A percentile compares a stretch with the other conserved stretches of the same genome.
These are phyloP conservation scores for Cladorrhinum sp. DNA, from an alignment of 2,329 filamentous ascomycete genomes.

Conservation along the genomic window DNA sequence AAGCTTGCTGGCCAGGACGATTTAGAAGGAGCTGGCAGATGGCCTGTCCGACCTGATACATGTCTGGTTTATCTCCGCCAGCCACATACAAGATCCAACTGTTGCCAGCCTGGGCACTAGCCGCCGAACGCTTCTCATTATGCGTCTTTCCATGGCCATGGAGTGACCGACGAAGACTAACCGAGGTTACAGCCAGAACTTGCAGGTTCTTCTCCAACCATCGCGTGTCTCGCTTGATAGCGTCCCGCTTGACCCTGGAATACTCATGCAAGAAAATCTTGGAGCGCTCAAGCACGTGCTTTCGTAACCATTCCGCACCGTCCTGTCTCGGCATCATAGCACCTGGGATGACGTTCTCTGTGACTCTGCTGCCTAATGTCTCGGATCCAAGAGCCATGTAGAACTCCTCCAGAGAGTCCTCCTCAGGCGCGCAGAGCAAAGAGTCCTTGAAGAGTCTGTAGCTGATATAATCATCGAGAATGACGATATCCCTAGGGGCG, in stretches of 20 bases:
- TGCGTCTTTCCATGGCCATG: slow-evolving; percentile 66
- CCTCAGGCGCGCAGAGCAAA: slow-evolving; percentile 83
- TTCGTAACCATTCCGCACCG: slow-evolving; percentile 66
- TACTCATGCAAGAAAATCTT: slow-evolving; percentile 85
- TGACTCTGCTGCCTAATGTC: slow-evolving; percentile 71
- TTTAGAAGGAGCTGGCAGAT: slow-evolving; percentile 77
- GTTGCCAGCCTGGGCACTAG: slow-evolving; percentile 52
- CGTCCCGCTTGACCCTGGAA: slow-evolving; percentile 65
- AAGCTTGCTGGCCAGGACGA: slow-evolving; percentile 82
- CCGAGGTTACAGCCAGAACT: slow-evolving; percentile 73
- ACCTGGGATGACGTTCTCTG: slow-evolving; percentile 74
- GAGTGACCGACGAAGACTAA: slow-evolving; percentile 75
- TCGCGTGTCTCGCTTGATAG: slow-evolving; percentile 80
- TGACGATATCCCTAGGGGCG: slow-evolving; percentile 67
- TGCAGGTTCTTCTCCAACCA: slow-evolving; percentile 86
- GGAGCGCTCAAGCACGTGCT: slow-evolving; percentile 80
- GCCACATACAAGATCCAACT: slow-evolving; percentile 74
- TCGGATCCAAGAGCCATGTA: slow-evolving; percentile 78
- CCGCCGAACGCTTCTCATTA: slow-evolving; percentile 72
- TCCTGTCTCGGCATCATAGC: slow-evolving; percentile 63
- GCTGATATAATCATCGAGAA: slow-evolving; percentile 84
- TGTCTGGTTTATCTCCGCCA: slow-evolving; percentile 64
- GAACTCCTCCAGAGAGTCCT: slow-evolving; percentile 80
- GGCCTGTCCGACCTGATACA: slow-evolving; percentile 89
- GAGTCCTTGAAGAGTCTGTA: slow-evolving; percentile 84